Evolutionary conservation across 768 basidiomycete species (phyloP).

Genomic region (Naganishia kalamii): DNA sequence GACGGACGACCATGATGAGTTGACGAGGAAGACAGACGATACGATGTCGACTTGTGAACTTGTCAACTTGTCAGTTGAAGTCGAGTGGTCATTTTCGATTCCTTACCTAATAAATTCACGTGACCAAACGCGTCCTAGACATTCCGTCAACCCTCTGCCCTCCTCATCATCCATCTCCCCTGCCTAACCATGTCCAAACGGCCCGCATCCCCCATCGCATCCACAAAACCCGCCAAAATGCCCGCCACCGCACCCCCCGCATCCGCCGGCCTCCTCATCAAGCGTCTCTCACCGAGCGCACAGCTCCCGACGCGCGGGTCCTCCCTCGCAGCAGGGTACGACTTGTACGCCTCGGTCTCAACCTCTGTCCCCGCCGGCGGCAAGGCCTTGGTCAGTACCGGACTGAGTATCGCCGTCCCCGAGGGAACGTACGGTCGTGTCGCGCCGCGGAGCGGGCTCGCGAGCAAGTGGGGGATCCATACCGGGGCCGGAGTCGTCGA

Average conservation of each 20-base stretch:
- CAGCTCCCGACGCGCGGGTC: slow-evolving; percentile 81
- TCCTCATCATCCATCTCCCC: neutral
- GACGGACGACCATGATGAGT: slow-evolving; percentile 65
- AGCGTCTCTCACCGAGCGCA: slow-evolving; percentile 74
- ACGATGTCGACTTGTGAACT: neutral
- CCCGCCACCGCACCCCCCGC: slow-evolving; percentile 22
- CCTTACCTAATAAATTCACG: slow-evolving; percentile 9
- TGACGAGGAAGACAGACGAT: neutral
- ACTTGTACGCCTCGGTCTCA: slow-evolving; percentile 83
- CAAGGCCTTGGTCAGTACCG: slow-evolving; percentile 84
- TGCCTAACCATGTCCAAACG: slow-evolving; percentile 10
- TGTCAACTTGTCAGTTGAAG: neutral
- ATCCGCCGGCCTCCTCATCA: slow-evolving; percentile 58
- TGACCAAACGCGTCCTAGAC: slow-evolving; percentile 7
- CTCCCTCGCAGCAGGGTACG: slow-evolving; percentile 82
- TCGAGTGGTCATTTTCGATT: neutral
- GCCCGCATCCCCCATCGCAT: slow-evolving; percentile 1
- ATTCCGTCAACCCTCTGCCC: neutral
- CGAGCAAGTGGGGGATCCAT: slow-evolving; percentile 94
- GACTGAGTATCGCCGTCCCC: slow-evolving; percentile 88
- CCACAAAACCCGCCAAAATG: slow-evolving; percentile 21
- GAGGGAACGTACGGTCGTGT: slow-evolving; percentile 91
- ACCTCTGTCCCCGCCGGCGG: slow-evolving; percentile 80
- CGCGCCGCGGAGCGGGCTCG: slow-evolving; percentile 87
- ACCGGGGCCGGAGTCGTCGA: slow-evolving; percentile 97